Conservation (phyloP, 306 rosid species). For the Casuarina equisetifolia region DNA sequence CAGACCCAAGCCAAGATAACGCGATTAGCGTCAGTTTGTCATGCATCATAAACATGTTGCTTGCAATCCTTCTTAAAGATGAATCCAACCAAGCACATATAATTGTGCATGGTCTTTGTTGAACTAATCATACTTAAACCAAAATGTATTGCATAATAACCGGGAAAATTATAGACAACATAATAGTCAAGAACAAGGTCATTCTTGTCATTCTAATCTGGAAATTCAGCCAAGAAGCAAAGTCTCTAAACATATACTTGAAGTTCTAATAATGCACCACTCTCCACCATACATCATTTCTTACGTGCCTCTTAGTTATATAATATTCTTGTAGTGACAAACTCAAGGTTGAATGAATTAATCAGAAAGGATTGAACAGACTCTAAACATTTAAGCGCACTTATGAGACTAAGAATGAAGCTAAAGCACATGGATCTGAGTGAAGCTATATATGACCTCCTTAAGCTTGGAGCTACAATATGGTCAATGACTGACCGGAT, state of each 20-base stretch:
- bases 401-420: neutral
- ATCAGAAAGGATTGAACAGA: neutral
- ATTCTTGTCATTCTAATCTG: neutral
- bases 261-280: neutral
- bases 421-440: neutral
- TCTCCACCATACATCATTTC: neutral
- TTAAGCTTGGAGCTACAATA: neutral
- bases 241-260: neutral
- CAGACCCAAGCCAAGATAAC: neutral
- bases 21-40: neutral
- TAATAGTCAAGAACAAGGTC: neutral
- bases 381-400: neutral
- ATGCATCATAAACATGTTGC: neutral
- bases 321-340: neutral
- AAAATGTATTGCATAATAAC: neutral
- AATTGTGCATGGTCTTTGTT: neutral
- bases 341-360: neutral
- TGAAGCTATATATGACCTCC: neutral
- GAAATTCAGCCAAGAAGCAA: neutral
- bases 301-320: neutral
- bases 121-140: neutral
- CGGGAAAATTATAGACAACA: neutral
- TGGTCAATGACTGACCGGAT: neutral
- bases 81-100: neutral
- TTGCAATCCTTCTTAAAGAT: neutral